Percentiles rank a stretch among this genome's conserved stretches.
Conservation (phyloP, 2,329 filamentous ascomycete species). For the Nemania diffusa region DNA sequence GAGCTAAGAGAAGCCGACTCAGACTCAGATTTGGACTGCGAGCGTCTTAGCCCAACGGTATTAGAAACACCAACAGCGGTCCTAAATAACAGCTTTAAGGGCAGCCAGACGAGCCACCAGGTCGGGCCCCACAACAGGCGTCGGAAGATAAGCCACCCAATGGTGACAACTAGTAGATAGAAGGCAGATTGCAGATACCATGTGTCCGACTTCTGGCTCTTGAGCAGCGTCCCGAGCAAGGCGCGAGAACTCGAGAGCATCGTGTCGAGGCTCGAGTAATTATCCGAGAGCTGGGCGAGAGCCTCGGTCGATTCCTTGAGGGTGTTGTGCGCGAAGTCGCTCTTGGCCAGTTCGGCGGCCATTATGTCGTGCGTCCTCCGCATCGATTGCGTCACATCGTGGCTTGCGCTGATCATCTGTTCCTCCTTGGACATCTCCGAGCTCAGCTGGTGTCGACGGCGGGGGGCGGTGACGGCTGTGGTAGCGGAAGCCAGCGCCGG, state of each 20-base stretch:
- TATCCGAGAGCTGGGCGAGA: constrained; percentile 81
- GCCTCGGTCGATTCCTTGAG: constrained; percentile 85
- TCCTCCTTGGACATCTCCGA: constrained; percentile 65
- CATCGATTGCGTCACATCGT: constrained; percentile 85
- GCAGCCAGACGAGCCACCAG: constrained; percentile 89
- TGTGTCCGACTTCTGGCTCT: constrained; percentile 93
- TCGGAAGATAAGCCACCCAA: constrained; percentile 87
- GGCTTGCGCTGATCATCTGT: constrained; percentile 77
- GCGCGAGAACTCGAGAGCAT: constrained; percentile 79
- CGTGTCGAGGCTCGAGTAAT: constrained; percentile 81
- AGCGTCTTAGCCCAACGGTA: constrained; percentile 56
- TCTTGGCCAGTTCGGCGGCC: constrained; percentile 83
- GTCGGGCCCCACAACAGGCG: constrained; percentile 87
- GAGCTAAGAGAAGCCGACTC: constrained; percentile 40
- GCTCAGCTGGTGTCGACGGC: constrained; percentile 51
- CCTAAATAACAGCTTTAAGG: constrained; percentile 74
- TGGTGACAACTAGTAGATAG: constrained; percentile 80
- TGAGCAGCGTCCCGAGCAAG: constrained; percentile 80
- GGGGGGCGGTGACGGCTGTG: constrained; percentile 42
- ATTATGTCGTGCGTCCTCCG: constrained; percentile 88
- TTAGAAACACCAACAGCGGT: constrained; percentile 66
- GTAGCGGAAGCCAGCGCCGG: constrained; percentile 44
- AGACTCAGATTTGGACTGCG: constrained; percentile 43
- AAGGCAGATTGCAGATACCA: constrained; percentile 96
- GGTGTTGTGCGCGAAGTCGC: constrained; percentile 89